Conservation (phyloP, 2,329 filamentous ascomycete genomes). For the Alternaria gaisen region DNA sequence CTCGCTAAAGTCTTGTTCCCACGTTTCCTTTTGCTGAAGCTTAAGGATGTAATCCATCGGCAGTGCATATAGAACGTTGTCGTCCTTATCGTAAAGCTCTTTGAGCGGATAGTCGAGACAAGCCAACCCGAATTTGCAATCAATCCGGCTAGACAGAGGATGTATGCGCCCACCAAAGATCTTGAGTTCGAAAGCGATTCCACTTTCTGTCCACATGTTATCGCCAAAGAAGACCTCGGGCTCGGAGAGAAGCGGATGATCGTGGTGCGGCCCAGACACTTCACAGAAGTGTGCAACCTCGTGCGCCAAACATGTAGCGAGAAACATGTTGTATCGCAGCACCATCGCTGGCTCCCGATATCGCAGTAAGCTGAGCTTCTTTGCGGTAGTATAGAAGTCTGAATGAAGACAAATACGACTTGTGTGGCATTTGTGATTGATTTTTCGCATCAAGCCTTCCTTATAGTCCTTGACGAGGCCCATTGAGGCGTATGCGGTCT, state of each 20-base stretch:
- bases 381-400: conserved; percentile 53
- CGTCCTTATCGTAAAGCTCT: conserved; percentile 49
- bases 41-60: conserved; percentile 52
- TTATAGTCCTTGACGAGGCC: conserved; percentile 50
- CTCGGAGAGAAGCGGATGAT: conserved; percentile 45
- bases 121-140: conserved; percentile 51
- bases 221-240: conserved; percentile 52
- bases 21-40: conserved; percentile 51
- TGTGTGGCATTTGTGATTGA: conserved; percentile 48
- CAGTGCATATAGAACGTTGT: conserved; percentile 49
- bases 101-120: conserved; percentile 48
- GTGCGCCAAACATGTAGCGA: conserved; percentile 50
- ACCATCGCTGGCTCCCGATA: conserved; percentile 53
- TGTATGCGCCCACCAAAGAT: conserved; percentile 52
- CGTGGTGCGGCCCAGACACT: conserved; percentile 49
- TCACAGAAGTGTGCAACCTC: conserved; percentile 54
- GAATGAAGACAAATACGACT: conserved; percentile 52
- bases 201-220: conserved; percentile 53
- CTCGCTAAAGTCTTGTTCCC: conserved; percentile 46
- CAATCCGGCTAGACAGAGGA: conserved; percentile 50
- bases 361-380: conserved; percentile 48
- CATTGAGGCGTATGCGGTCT: conserved; percentile 51
- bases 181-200: conserved; percentile 51
- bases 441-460: conserved; percentile 46
- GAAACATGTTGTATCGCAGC: conserved; percentile 52